Conservation (phyloP, 345 rosid genomes). For the Turnera subulata region DNA sequence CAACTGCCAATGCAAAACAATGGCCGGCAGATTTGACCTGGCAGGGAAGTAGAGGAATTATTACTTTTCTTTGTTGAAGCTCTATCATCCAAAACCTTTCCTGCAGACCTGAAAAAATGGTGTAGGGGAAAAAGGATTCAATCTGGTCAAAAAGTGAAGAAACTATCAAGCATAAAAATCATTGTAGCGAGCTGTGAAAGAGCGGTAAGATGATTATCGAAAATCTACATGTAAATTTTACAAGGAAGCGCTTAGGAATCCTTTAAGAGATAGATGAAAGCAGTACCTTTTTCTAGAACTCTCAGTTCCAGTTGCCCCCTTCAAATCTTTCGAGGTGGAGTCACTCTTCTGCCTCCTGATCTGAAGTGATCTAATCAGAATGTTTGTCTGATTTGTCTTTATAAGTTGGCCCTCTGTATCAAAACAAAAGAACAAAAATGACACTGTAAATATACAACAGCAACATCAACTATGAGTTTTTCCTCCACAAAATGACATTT, state of each 20-base stretch:
- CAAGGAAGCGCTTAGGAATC: constrained; percentile 4
- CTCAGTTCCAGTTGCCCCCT: constrained; percentile 48
- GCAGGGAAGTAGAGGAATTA: constrained; percentile 42
- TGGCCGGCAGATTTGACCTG: constrained; percentile 38
- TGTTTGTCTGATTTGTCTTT: constrained; percentile 86
- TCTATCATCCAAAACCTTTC: constrained; percentile 55
- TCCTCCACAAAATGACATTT: too few relatives aligned
- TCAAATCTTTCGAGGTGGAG: constrained; percentile 52
- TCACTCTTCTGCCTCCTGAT: constrained; percentile 66
- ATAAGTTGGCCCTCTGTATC: constrained; percentile 65
- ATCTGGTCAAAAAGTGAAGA: background rate
- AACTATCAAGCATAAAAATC: background rate
- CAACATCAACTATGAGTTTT: too few relatives aligned
- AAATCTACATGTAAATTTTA: background rate
- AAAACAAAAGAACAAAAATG: too few relatives aligned
- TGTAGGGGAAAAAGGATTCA: background rate
- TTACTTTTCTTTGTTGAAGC: constrained; percentile 61
- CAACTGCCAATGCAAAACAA: constrained; percentile 1
- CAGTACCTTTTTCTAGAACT: constrained; percentile 69
- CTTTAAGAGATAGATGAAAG: constrained; percentile 7
- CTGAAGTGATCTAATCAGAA: constrained; percentile 80
- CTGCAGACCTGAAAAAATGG: constrained; percentile 51
- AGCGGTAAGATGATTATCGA: background rate
- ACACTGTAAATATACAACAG: too few relatives aligned
- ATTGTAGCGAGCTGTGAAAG: background rate